Base-by-base conservation (phyloP, 2,329 filamentous ascomycete species). In the Cyphellophora europaea region DNA sequence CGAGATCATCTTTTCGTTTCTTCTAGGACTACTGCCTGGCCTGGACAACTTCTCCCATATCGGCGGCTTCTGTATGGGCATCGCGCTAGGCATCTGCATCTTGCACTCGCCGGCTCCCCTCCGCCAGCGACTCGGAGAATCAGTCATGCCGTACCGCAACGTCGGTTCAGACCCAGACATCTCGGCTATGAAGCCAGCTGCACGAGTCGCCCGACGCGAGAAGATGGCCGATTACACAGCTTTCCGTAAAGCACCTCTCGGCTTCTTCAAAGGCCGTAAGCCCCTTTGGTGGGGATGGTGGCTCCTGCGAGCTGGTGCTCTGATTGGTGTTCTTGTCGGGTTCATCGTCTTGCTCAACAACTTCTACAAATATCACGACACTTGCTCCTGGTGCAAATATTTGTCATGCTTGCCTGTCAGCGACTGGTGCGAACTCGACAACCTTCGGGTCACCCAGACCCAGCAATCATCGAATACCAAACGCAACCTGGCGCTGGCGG, bases 31-130 rank as follows among this genome's bases (percentile, higher is more conserved):
- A 3, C 71, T 98, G 2, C 91, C 91, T 0, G 89, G 88, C 6
- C 63, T 98, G 30, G 91, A 98, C 66, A 98, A 98, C 59, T 98
- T 96, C 58, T 84, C 85, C 11, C 91, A 98, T 49, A 95, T 98
- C 43, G 91, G 91, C 36, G 91, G 91, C 2, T 95, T 96, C 57
- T 62, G 93, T 33, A 93, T 93, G 77, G 91, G 91, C 1, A 63
- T 98, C 5, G 81, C 80, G 0, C 73, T 95, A 1, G 91, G 91
- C 10, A 70, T 96, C 33, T 93, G 80, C 43, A 70, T 98, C 17
- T 67, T 98, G 42, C 87, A 89, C 54, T 95, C 88, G 3, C 91
- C 91, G 2, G 83, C 87, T 44, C 70, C 77, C 2, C 69, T 95
- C 13, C 77, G 87, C 19, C 70, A 79, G 39, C 77, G 81, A 29